A percentile compares a stretch with the other conserved stretches of the same genome.
phyloP scores from a whole-genome alignment of 2,329 filamentous ascomycete genomes.

The Raffaelea albimanens region DNA sequence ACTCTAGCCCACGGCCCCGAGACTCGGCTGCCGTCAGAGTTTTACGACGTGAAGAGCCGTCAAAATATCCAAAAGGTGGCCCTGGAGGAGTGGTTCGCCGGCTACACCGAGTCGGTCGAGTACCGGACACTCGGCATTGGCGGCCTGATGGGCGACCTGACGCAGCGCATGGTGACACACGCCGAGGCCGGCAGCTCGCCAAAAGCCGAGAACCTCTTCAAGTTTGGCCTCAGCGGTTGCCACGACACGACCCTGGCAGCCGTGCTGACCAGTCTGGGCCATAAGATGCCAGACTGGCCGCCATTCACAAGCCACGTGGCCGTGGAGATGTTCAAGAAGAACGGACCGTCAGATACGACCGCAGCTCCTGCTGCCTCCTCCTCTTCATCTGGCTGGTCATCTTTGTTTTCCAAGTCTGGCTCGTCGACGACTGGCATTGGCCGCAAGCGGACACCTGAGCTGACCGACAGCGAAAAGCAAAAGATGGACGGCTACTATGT shows the following conservation, averaged over 20 bases:
- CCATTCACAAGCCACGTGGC: conserved; percentile 90
- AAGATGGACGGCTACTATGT: conserved; percentile 73
- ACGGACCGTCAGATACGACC: conserved; percentile 16
- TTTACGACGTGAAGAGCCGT: conserved; percentile 69
- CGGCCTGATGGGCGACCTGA: conserved; percentile 71
- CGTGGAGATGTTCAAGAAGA: conserved; percentile 72
- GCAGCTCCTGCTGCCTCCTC: conserved; percentile 4
- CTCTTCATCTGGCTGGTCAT: conserved; percentile 18
- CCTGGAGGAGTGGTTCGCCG: conserved; percentile 87
- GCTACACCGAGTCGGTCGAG: conserved; percentile 74
- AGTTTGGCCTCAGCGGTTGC: conserved; percentile 74
- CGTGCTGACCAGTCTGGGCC: conserved; percentile 69
- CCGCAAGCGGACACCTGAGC: conserved; percentile 46
- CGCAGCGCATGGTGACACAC: conserved; percentile 62
- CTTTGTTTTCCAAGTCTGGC: conserved; percentile 19
- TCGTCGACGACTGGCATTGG: conserved; percentile 40
- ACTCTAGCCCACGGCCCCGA: conserved; percentile 74
- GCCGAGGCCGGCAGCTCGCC: conserved; percentile 32
- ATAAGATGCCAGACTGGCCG: conserved; percentile 68
- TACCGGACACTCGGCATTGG: conserved; percentile 89
- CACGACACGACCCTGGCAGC: conserved; percentile 90
- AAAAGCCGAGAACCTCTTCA: conserved; percentile 35
- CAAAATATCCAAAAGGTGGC: conserved; percentile 64
- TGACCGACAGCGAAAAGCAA: conserved; percentile 47
- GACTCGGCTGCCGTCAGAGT: conserved; percentile 71